Evolutionary conservation across 192 early-diverging fungal species (phyloP).

Genomic region (Backusella mclennaniae): DNA sequence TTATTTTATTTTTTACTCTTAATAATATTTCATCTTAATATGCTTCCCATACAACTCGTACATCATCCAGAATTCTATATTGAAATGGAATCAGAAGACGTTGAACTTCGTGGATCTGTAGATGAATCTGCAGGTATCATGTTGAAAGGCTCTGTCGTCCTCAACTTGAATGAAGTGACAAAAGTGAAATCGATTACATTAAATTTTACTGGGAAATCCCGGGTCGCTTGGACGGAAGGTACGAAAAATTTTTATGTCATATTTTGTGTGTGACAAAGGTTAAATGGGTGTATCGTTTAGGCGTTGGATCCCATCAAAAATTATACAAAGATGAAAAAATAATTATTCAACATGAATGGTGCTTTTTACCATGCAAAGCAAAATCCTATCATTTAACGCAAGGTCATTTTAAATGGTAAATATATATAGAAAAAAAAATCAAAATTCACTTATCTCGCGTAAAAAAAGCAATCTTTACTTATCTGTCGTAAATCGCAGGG

Average conservation of each 20-base stretch:
- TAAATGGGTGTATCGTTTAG: background rate
- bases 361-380: slow-evolving; percentile 46
- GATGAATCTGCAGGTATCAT: slow-evolving; percentile 47
- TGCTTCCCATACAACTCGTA: slow-evolving; percentile 27
- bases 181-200: slow-evolving; percentile 52
- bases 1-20: background rate
- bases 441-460: background rate
- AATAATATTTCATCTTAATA: background rate
- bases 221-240: slow-evolving; percentile 49
- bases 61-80: slow-evolving; percentile 35
- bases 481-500: slow-evolving; percentile 12
- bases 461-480: slow-evolving; percentile 32
- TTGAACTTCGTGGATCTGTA: slow-evolving; percentile 37
- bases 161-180: slow-evolving; percentile 48
- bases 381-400: slow-evolving; percentile 38
- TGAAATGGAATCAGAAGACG: slow-evolving; percentile 30
- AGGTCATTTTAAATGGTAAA: slow-evolving; percentile 44
- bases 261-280: background rate
- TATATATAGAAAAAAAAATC: background rate
- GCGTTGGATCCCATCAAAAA: slow-evolving; percentile 29
- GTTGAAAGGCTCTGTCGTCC: slow-evolving; percentile 50
- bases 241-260: background rate
- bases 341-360: slow-evolving; percentile 57
- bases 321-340: slow-evolving; percentile 35
- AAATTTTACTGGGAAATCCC: slow-evolving; percentile 51